Base-by-base conservation (phyloP, 2,329 filamentous ascomycete species). In the Penicillium brevicompactum region DNA sequence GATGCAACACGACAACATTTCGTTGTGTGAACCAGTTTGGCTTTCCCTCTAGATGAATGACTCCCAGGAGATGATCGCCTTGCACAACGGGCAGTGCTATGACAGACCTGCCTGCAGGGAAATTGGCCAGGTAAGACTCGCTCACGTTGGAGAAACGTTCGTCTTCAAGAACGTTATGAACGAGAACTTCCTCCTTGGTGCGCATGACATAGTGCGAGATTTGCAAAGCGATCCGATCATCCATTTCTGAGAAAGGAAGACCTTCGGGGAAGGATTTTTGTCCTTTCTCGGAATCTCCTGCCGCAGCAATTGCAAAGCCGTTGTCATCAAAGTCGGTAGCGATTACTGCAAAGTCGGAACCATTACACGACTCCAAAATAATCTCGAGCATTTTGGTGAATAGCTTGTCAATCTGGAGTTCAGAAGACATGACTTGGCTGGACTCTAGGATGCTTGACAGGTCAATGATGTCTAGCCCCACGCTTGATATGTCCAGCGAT, bases 11-110 rank as follows among this genome's bases (percentile, higher is more conserved):
- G 37, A 78, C 76, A 52, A 78, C 72, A 55, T 81, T 81, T 4
- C 85, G 79, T 64, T 87, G 84, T 0, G 84, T 87, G 61, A 88
- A 87, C 1, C 82, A 84, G 58, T 87, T 85, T 0, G 84, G 84
- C 16, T 84, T 82, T 13, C 84, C 77, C 70, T 88, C 84, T 22
- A 86, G 78, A 59, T 86, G 85, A 18, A 87, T 82, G 7, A 83
- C 80, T 3, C 85, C 85, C 34, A 87, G 78, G 9, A 87, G 74
- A 49, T 79, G 75, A 43, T 83, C 80, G 16, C 82, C 83, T 67
- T 87, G 85, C 38, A 87, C 68, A 43, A 88, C 86, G 0, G 85
- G 85, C 46, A 87, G 73, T 13, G 83, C 82, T 55, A 87, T 86
- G 32, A 87, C 81, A 16, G 84, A 84, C 55, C 81, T 80, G 21